Evolutionary conservation across 2,329 filamentous ascomycete species (phyloP), one percentile per base, ranked within the genome.

Genomic region (Eutypella sp.): DNA sequence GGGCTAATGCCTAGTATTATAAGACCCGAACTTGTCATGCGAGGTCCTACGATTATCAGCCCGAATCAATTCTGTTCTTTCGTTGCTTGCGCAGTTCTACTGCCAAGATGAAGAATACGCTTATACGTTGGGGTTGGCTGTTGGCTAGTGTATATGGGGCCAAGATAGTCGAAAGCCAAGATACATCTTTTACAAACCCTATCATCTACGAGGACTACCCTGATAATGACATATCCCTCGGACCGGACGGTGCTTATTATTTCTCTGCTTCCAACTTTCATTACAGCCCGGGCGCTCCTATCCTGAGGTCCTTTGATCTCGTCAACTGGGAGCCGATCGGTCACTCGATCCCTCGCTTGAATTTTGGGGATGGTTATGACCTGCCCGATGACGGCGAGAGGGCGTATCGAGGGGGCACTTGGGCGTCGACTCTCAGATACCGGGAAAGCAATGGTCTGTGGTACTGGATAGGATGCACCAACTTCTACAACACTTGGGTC

Each of bases 391-490:
- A 64, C 3, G n/a, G n/a, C n/a, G n/a, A n/a, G n/a, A 58, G 62
- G 3, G 73, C 71, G 1, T 81, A 82, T 48, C 66, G 73, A 8
- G 67, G 71, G 38, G 78, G 79, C 1, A 79, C 74, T 5, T 82
- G 75, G 74, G 78, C 79, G 0, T 78, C 73, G 0, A 73, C 71
- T 0, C 62, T 82, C 47, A 64, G 71, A 4, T 80, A 81, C 56
- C 70, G 75, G 6, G 53, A 69, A 40, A 74, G 69, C 25, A 73
- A 68, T 23, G 65, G 68, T 1, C 61, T 64, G 1, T 82, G 71
- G 59, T 79, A 80, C 62, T 82, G 78, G 78, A 69, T 78, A 10
- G 78, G 76, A 1, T 82, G 78, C 50, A 65, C 78, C 38, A 68
- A 75, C 38, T 72, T 68, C 46, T 64, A 66, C 33, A 66, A 67